Conservation (phyloP, 192 early-diverging fungal species). For the Coemansia sp. region DNA sequence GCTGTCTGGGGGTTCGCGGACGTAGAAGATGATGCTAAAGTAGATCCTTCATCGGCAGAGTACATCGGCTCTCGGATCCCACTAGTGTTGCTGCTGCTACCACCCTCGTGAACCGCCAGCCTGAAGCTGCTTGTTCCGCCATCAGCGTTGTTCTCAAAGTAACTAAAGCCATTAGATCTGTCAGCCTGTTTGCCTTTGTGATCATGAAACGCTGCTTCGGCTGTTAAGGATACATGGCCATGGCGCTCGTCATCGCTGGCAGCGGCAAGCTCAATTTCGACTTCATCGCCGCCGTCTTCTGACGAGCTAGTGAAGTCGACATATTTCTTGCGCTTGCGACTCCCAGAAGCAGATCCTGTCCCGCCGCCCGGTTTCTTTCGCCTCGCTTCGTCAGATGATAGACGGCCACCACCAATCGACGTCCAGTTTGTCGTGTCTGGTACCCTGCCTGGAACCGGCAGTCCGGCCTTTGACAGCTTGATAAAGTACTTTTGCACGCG, state of each 20-base stretch:
- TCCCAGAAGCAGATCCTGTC: conserved; percentile 5
- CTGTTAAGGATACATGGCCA: background rate
- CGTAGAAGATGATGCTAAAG: conserved; percentile 11
- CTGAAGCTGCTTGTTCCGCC: background rate
- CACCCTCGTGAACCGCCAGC: background rate
- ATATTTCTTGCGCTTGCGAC: conserved; percentile 17
- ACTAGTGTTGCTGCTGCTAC: conserved; percentile 12
- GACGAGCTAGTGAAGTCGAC: conserved; percentile 49
- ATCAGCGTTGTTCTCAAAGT: background rate
- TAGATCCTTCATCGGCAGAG: conserved; percentile 1
- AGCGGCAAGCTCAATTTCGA: conserved; percentile 19
- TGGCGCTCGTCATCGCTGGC: background rate
- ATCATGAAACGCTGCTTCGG: conserved; percentile 17
- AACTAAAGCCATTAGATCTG: conserved; percentile 12
- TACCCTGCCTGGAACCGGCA: conserved; percentile 68
- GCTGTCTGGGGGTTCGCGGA: conserved; percentile 13
- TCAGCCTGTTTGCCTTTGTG: conserved; percentile 51
- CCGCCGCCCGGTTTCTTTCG: conserved; percentile 20
- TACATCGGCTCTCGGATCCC: background rate
- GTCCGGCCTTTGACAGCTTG: conserved; percentile 69
- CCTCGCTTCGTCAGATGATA: background rate
- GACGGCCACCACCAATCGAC: conserved; percentile 17
- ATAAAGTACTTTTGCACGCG: conserved; percentile 81
- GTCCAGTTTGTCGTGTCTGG: conserved; percentile 56
- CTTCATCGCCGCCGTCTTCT: conserved; percentile 18